Conservation (phyloP, 768 basidiomycete genomes). For the Termitomyces heimii region DNA sequence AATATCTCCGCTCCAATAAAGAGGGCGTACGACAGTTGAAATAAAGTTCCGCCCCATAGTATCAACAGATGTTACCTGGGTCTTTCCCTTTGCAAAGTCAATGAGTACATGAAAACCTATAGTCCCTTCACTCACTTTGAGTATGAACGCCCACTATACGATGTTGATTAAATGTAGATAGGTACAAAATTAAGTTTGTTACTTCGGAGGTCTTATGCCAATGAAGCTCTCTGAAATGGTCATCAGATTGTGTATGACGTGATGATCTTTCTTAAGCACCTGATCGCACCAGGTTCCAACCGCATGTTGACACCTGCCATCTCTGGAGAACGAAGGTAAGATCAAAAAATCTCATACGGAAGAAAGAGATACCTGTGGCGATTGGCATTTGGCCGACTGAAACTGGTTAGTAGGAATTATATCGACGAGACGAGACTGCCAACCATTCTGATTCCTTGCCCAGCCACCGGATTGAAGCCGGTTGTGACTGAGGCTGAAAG, state of each 20-base stretch:
- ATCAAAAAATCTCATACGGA: background rate
- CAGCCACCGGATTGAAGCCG: conserved; percentile 55
- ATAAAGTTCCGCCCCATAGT: conserved; percentile 41
- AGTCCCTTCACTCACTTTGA: conserved; percentile 23
- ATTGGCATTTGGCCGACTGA: conserved; percentile 43
- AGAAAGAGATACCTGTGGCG: conserved; percentile 30
- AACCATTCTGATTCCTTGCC: conserved; percentile 52
- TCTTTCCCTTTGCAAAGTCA: conserved; percentile 28
- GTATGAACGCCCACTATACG: conserved; percentile 45
- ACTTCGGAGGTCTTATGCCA: conserved; percentile 49
- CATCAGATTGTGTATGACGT: background rate
- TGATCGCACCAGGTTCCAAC: conserved; percentile 41
- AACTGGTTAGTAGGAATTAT: background rate
- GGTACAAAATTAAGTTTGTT: background rate
- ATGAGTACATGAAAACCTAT: background rate
- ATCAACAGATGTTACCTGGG: conserved; percentile 44
- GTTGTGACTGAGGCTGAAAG: conserved; percentile 49
- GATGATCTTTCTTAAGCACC: conserved; percentile 19
- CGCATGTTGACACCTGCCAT: conserved; percentile 51
- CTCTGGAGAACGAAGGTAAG: conserved; percentile 12
- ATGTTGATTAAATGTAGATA: background rate
- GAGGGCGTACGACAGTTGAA: conserved; percentile 38
- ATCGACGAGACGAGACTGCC: conserved; percentile 4
- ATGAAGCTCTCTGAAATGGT: conserved; percentile 36
- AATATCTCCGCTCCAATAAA: background rate